Conservation (phyloP, 768 basidiomycete genomes). For the Pleurotus platypus region DNA sequence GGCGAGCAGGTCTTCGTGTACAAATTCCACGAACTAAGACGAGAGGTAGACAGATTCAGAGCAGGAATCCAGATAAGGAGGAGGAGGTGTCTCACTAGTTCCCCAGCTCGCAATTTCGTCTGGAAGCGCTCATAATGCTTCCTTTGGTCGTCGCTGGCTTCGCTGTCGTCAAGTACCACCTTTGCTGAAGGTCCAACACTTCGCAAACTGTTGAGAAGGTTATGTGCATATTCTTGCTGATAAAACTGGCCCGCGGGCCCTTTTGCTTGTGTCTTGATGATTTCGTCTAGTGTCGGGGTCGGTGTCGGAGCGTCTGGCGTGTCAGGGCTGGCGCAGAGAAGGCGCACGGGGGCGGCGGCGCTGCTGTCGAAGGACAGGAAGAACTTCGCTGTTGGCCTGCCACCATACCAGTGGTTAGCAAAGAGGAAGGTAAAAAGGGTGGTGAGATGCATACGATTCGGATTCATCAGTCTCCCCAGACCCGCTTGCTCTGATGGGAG, state of each 20-base stretch:
- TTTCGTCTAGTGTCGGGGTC: constrained; percentile 24
- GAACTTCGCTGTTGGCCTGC: constrained; percentile 28
- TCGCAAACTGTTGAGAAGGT: constrained; percentile 51
- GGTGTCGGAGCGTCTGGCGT: constrained; percentile 24
- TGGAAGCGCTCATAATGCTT: constrained; percentile 46
- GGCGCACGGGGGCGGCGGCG: constrained; percentile 44
- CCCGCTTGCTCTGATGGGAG: background rate
- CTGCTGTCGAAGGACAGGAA: constrained; percentile 47
- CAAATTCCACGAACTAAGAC: constrained; percentile 54
- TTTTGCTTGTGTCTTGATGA: constrained; percentile 28
- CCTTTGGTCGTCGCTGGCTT: constrained; percentile 39
- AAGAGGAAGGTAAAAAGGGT: background rate
- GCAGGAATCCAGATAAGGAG: constrained; percentile 1
- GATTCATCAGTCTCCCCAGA: background rate
- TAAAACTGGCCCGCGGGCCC: constrained; percentile 64
- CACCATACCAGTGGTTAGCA: background rate
- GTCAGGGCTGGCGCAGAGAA: constrained; percentile 35
- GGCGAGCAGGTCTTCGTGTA: constrained; percentile 48
- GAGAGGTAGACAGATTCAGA: background rate
- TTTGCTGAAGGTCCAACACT: constrained; percentile 48
- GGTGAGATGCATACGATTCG: constrained; percentile 25
- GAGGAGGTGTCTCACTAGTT: constrained; percentile 34
- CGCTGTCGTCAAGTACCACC: constrained; percentile 30
- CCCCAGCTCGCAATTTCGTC: constrained; percentile 45
- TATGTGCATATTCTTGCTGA: constrained; percentile 36